Conservation (phyloP, 2,329 filamentous ascomycete species). For the Neofusicoccum parvum region DNA sequence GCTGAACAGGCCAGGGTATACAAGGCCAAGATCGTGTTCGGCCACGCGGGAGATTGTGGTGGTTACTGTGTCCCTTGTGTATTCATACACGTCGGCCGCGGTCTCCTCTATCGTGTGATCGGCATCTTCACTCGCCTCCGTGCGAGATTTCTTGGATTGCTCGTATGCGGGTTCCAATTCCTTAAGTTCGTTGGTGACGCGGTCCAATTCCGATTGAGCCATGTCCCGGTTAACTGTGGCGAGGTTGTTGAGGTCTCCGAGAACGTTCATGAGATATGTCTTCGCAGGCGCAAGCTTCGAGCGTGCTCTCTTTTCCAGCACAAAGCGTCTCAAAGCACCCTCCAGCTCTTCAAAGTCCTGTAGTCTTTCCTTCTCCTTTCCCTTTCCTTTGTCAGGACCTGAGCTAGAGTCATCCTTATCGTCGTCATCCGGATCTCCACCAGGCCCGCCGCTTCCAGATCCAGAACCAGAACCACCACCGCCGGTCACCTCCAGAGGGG, state of each 20-base stretch:
- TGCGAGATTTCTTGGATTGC: slow-evolving; percentile 76
- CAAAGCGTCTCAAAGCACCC: slow-evolving; percentile 84
- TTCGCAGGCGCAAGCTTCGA: slow-evolving; percentile 95
- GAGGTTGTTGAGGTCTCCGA: slow-evolving; percentile 81
- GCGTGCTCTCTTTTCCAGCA: slow-evolving; percentile 90
- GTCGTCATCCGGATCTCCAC: slow-evolving; percentile 40
- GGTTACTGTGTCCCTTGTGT: slow-evolving; percentile 75
- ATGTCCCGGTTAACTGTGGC: slow-evolving; percentile 87
- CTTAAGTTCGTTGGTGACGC: slow-evolving; percentile 77
- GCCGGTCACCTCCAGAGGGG: slow-evolving; percentile 59
- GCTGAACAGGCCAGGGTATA: slow-evolving; percentile 81
- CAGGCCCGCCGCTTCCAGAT: slow-evolving; percentile 29
- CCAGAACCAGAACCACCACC: slow-evolving; percentile 48
- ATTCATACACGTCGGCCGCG: slow-evolving; percentile 81
- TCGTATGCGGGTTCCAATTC: slow-evolving; percentile 85
- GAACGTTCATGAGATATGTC: slow-evolving; percentile 91
- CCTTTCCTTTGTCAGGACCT: slow-evolving; percentile 66
- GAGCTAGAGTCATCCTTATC: slow-evolving; percentile 51
- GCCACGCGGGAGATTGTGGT: slow-evolving; percentile 76
- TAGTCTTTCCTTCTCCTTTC: slow-evolving; percentile 74
- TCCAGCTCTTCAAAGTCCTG: slow-evolving; percentile 90
- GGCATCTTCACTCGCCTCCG: slow-evolving; percentile 78
- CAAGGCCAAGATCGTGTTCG: slow-evolving; percentile 75
- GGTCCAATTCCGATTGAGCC: slow-evolving; percentile 79
- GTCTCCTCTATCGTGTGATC: slow-evolving; percentile 82